A percentile compares a stretch with the other conserved stretches of the same genome.
phyloP scores from a whole-genome alignment of 2,329 filamentous ascomycete species.

The Dactylella cylindrospora region DNA sequence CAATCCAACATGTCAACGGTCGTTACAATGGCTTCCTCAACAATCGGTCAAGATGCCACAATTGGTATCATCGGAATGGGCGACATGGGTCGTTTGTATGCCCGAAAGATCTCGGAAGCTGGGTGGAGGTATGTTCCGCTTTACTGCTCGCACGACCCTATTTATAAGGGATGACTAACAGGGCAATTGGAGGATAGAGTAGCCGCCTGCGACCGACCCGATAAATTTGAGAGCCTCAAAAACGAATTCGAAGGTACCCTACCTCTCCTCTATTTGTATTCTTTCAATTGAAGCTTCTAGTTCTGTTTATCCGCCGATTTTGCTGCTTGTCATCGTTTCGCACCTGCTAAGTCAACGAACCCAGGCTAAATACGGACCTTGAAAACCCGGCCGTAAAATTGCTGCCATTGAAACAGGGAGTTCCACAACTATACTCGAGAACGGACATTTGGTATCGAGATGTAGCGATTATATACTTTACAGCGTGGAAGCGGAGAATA shows the following conservation, averaged over 20 bases:
- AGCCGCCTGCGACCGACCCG: slow-evolving; percentile 88
- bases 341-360: slow-evolving; percentile 44
- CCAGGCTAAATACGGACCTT: slow-evolving; percentile 19
- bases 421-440: slow-evolving; percentile 75
- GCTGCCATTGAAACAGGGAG: slow-evolving; percentile 49
- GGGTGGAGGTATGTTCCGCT: slow-evolving; percentile 82
- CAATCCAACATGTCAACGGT: slow-evolving; percentile 18
- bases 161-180: slow-evolving; percentile 47
- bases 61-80: slow-evolving; percentile 98
- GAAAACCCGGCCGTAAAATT: neutral
- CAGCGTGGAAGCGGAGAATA: slow-evolving; percentile 90
- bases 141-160: slow-evolving; percentile 18
- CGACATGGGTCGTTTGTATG: slow-evolving; percentile 99
- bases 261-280: slow-evolving; percentile 23
- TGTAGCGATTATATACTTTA: slow-evolving; percentile 99
- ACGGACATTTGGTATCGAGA: slow-evolving; percentile 93
- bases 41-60: slow-evolving; percentile 52
- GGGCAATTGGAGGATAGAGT: slow-evolving; percentile 62
- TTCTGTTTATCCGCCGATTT: slow-evolving; percentile 4
- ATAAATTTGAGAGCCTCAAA: slow-evolving; percentile 78
- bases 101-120: slow-evolving; percentile 79
- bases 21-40: slow-evolving; percentile 6
- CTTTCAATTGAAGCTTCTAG: slow-evolving; percentile 48
- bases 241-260: slow-evolving; percentile 74
- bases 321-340: slow-evolving; percentile 52